Percentiles rank a stretch among this genome's conserved stretches.
Evolutionary conservation across 1,284 basidiomycete genomes (phyloP).

Genomic region (Trichosporon faecale): DNA sequence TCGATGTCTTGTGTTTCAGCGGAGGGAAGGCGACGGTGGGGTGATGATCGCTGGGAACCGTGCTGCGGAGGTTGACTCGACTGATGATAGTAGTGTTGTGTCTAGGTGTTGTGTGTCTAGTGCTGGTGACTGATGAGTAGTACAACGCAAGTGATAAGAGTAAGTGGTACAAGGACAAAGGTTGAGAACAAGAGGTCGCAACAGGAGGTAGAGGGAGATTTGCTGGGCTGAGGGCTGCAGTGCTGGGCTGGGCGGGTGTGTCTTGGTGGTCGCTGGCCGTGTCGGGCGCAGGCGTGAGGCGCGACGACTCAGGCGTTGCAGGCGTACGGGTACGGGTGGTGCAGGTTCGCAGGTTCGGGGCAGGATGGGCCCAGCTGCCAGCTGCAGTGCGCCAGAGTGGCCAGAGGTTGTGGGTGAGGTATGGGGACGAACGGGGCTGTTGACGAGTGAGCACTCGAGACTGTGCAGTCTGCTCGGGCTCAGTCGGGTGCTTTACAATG

Average conservation of each 20-base stretch:
- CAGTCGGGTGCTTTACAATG: slow-evolving; percentile 5
- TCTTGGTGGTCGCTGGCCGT: background rate
- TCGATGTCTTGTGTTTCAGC: background rate
- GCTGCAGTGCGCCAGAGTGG: no score
- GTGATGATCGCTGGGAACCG: background rate
- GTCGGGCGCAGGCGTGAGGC: slow-evolving; percentile 2
- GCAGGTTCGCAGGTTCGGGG: background rate
- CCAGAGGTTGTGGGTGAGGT: background rate
- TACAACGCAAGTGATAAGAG: background rate
- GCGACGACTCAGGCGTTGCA: background rate
- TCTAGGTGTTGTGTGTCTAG: background rate
- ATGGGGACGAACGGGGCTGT: background rate
- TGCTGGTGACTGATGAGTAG: background rate
- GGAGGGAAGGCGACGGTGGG: background rate
- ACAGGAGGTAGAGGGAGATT: background rate
- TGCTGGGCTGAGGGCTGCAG: no score
- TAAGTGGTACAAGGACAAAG: slow-evolving; percentile 5
- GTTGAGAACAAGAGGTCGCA: background rate
- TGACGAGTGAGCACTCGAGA: slow-evolving; percentile 5
- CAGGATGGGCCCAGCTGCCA: no score
- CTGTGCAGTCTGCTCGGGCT: background rate
- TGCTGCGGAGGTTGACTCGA: background rate
- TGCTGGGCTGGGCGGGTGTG: background rate
- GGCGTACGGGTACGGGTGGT: background rate
- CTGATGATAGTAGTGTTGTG: no score